Evolutionary conservation across 148 eudicot genomes (phyloP).

Genomic region (Nepenthes gracilis): DNA sequence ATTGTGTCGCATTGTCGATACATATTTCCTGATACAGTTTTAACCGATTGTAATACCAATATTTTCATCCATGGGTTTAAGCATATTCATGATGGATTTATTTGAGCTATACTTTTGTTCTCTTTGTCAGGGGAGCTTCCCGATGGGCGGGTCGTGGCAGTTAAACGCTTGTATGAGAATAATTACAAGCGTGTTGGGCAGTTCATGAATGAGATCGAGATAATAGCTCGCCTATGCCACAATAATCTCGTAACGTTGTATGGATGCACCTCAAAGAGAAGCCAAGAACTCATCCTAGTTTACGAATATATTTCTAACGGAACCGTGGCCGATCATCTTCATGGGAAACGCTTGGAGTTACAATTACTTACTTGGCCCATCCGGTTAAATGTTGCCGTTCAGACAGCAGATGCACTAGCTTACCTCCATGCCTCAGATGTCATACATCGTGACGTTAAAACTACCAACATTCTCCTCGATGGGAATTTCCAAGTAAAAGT

Average conservation of each 20-base stretch:
- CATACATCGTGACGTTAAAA: neutral
- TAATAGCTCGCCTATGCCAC: slow-evolving; percentile 1
- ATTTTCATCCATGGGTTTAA: no score
- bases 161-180: neutral
- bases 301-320: neutral
- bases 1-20: no score
- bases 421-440: slow-evolving; percentile 2
- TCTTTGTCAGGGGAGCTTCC: neutral
- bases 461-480: slow-evolving; percentile 1
- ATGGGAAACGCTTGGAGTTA: neutral
- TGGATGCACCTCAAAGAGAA: neutral
- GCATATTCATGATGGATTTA: no score
- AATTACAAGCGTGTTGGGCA: slow-evolving; percentile 1
- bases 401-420: slow-evolving; percentile 1
- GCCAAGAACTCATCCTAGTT: neutral
- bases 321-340: slow-evolving; percentile 2
- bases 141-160: neutral
- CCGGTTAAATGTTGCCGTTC: neutral
- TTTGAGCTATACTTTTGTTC: neutral
- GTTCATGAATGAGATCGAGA: slow-evolving; percentile 1
- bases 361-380: neutral
- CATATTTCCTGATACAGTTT: no score
- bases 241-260: neutral
- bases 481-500: neutral
- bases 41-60: no score